These are phyloP conservation scores for Heracleum sosnowskyi DNA, from an alignment of 129 eudicot genomes.

Conservation along the genomic window DNA sequence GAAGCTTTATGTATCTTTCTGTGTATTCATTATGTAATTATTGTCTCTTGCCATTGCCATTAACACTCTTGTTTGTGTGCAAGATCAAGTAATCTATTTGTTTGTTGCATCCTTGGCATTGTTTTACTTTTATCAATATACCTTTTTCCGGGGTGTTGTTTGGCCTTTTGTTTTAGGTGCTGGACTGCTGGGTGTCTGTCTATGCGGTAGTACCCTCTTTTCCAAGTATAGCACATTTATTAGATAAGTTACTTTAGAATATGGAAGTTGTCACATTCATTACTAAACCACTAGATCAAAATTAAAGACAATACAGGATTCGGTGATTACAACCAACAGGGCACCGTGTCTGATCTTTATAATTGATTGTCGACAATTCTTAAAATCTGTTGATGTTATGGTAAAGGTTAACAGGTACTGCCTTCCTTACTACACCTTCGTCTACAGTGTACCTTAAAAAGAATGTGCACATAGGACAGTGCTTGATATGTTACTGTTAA, in stretches of 20 bases:
- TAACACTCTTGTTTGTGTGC: not conserved
- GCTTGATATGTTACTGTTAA: not conserved
- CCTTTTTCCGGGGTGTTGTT: not conserved
- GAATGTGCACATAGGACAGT: too few relatives aligned
- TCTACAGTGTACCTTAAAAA: too few relatives aligned
- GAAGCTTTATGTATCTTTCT: not conserved
- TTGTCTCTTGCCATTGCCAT: not conserved
- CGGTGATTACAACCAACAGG: not conserved
- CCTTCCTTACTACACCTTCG: too few relatives aligned
- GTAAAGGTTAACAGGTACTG: not conserved
- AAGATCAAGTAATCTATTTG: not conserved
- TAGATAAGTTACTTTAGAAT: not conserved
- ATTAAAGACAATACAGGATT: not conserved
- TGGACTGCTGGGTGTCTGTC: not conserved
- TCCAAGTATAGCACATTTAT: not conserved
- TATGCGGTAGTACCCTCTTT: not conserved
- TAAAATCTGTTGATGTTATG: not conserved
- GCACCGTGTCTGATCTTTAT: not conserved
- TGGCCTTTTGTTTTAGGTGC: not conserved
- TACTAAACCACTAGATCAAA: not conserved
- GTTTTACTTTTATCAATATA: not conserved
- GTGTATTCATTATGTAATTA: not conserved
- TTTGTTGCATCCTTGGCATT: not conserved
- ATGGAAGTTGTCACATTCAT: not conserved
- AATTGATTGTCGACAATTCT: not conserved